Conservation (phyloP, 306 rosid genomes). For the Neltuma alba region DNA sequence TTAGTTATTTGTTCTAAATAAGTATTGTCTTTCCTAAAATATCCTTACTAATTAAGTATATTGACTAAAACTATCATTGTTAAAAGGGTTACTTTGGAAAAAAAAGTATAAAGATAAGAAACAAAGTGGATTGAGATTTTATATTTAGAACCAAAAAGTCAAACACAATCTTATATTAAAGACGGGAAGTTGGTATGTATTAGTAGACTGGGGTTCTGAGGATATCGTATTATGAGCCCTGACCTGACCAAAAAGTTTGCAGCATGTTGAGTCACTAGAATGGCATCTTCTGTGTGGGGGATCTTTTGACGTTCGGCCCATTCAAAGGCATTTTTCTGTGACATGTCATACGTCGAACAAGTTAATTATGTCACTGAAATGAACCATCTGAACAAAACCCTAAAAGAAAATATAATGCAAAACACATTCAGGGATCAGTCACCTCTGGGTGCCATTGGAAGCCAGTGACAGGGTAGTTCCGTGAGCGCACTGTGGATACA, state of each 20-base stretch:
- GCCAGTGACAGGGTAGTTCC: conserved; percentile 71
- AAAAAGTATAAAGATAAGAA: too few species aligned
- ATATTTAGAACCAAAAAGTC: too few species aligned
- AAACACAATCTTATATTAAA: too few species aligned
- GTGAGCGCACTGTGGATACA: conserved; percentile 61
- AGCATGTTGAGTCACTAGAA: conserved; percentile 65
- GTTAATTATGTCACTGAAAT: conserved; percentile 13
- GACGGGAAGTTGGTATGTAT: too few species aligned
- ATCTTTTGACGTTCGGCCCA: conserved; percentile 68
- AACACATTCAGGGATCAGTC: conserved; percentile 13
- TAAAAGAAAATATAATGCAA: too few species aligned
- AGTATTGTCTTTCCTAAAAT: too few species aligned
- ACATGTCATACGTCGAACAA: conserved; percentile 31
- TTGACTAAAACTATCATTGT: too few species aligned
- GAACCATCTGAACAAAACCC: background rate
- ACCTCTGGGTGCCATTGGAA: conserved; percentile 92
- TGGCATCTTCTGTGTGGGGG: conserved; percentile 85
- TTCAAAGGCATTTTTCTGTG: conserved; percentile 92
- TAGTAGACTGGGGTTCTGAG: too few species aligned
- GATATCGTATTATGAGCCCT: conserved; percentile 31
- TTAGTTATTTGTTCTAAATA: too few species aligned
- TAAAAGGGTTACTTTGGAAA: too few species aligned
- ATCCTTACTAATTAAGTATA: too few species aligned
- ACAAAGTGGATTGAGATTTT: too few species aligned
- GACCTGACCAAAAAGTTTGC: conserved; percentile 91